Percentiles rank a stretch among this genome's conserved stretches.
Conservation (phyloP, 768 basidiomycete species). For the Mycena belliarum region DNA sequence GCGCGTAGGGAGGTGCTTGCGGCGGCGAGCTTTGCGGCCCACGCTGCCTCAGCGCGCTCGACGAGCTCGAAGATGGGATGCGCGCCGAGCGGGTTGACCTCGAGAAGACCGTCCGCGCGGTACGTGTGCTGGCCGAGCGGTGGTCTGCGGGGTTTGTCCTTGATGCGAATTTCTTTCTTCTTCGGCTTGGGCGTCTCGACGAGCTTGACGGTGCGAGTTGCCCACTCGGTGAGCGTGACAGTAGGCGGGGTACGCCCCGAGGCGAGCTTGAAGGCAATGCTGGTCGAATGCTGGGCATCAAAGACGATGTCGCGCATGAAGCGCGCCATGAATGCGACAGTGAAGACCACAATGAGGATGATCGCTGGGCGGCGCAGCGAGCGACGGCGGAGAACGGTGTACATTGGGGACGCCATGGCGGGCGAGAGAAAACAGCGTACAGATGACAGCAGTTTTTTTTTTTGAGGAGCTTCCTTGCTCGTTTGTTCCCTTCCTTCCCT, state of each 20-base stretch:
- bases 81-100: slow-evolving; percentile 38
- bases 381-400: slow-evolving; percentile 19
- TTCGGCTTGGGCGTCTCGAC: neutral
- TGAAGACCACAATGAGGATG: slow-evolving; percentile 3
- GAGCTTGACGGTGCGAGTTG: slow-evolving; percentile 6
- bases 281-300: slow-evolving; percentile 17
- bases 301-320: slow-evolving; percentile 18
- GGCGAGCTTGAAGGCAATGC: slow-evolving; percentile 20
- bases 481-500: neutral
- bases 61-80: slow-evolving; percentile 86
- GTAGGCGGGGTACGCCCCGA: neutral
- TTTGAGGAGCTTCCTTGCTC: neutral
- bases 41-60: slow-evolving; percentile 66
- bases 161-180: neutral
- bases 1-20: slow-evolving; percentile 77
- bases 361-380: slow-evolving; percentile 19
- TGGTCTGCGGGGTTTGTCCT: neutral
- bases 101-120: slow-evolving; percentile 40
- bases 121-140: slow-evolving; percentile 34
- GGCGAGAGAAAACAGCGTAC: neutral
- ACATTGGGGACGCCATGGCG: slow-evolving; percentile 9
- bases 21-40: slow-evolving; percentile 54
- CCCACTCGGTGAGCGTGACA: slow-evolving; percentile 6
- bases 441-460: neutral
- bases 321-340: slow-evolving; percentile 8